phyloP scores from a whole-genome alignment of 768 basidiomycete species.

The Boletus tomentosulus region DNA sequence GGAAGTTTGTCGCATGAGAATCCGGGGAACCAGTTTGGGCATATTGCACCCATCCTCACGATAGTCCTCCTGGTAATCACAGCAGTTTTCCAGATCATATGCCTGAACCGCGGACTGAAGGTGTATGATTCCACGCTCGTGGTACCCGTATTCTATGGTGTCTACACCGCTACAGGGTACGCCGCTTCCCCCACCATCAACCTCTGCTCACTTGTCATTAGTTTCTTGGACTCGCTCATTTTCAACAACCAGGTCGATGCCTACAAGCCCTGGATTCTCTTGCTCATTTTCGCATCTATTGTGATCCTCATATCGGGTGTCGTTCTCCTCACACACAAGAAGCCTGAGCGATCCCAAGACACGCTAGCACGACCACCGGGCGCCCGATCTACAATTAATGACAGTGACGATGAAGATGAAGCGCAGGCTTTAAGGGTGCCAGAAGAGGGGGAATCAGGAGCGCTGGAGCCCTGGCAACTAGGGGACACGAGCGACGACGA shows the following conservation, averaged over 20 bases:
- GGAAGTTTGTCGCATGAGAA: constrained; percentile 76
- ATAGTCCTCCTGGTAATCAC: constrained; percentile 59
- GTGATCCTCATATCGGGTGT: constrained; percentile 85
- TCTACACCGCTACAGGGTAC: constrained; percentile 81
- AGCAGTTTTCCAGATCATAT: constrained; percentile 87
- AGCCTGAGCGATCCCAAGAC: constrained; percentile 52
- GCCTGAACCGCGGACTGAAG: constrained; percentile 84
- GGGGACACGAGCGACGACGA: constrained; percentile 73
- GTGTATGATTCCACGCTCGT: constrained; percentile 89
- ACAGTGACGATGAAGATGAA: constrained; percentile 30
- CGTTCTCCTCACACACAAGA: constrained; percentile 90
- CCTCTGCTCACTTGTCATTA: constrained; percentile 19
- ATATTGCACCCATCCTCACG: constrained; percentile 74
- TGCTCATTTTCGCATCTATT: constrained; percentile 85
- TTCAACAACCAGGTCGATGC: constrained; percentile 85
- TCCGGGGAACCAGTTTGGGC: constrained; percentile 83
- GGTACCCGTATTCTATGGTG: constrained; percentile 92
- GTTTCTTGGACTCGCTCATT: constrained; percentile 62
- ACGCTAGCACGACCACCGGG: constrained; percentile 23
- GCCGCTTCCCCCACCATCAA: constrained; percentile 15
- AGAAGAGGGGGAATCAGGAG: constrained; percentile 36
- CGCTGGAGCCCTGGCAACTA: constrained; percentile 57
- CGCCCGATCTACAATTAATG: constrained; percentile 23
- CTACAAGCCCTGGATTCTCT: constrained; percentile 86
- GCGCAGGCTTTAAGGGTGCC: constrained; percentile 32